Evolutionary conservation across 148 eudicot genomes (phyloP), one percentile per base, ranked within the genome.

Genomic region (Rhododendron mucronatum): DNA sequence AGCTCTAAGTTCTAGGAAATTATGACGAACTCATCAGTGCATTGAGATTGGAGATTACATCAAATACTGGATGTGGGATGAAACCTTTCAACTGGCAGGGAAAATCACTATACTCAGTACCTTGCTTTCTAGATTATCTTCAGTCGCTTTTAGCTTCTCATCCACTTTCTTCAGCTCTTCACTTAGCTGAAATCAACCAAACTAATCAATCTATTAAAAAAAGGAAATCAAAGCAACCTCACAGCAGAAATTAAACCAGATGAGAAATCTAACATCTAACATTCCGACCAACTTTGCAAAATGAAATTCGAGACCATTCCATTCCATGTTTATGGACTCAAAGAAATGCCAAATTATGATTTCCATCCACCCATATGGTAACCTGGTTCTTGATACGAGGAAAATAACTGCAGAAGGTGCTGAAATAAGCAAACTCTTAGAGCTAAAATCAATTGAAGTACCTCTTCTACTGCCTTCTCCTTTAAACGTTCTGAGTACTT

Each of bases 391-490:
- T 20, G 30, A 30, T 48, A 75, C 12, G 1, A 23, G 53, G 16
- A 35, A 30, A 21, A 48, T 23, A 77, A n/a, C 44, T 55, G 73
- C 18, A 84, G 15, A n/a, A 69, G 61, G 15, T 45, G 16, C 33
- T 63, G 67, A 44, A 18, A 23, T 26, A 41, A 26, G 77, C 35
- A 63, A 65, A 67, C 37, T 83, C 39, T 65, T 45, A 39, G 26
- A 67, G 85, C 85, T 83, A 83, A n/a, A 87, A 73, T 63, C 7
- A 20, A 76, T n/a, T 85, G 23, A 73, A 35, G 50, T 91, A 97
- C 99, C 99, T 97, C 99, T 93, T 95, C 98, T 82, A 95, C 98
- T 41, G 98, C 98, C 93, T 91, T 97, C 85, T 95, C 95, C 88
- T 90, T 94, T 3, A 97, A 93, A 83, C 98, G 98, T 61, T 97